Evolutionary conservation across 1,139 yeast genomes (phyloP), one percentile per base, ranked within the genome.

Genomic region (Kurtzmaniella quercitrusa): DNA sequence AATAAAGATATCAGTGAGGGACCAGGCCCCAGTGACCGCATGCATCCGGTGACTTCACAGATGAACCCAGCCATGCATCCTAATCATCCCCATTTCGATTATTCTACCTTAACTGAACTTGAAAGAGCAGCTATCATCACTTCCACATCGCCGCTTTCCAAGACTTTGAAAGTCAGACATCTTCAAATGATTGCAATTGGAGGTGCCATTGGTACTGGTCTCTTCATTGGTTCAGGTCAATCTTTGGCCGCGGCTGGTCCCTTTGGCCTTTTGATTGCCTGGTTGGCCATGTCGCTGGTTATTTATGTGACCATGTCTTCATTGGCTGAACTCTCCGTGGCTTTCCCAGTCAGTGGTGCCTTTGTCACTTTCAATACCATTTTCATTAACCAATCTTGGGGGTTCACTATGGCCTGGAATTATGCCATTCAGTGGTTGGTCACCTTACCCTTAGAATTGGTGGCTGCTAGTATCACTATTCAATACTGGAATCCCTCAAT

Each of bases 391-490:
- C 60, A 65, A 18, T 63, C 70, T 3, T 60, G 65, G 55, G 70
- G 70, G 39, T 68, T 68, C 51, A 70, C 73, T 34, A 65, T 68
- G 61, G 71, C 71, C 14, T 68, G 73, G 71, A 67, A 67, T 52
- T 68, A 68, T 54, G 71, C 70, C 27, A 49, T 68, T 43, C 71
- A 66, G 51, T 68, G 73, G 71, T 51, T 68, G 34, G 64, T 68
- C 8, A 65, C 68, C 7, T 51, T 67, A 44, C 73, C 73, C 1
- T 57, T 68, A 45, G 72, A 68, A 51, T 56, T 68, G 47, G 70
- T 68, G 19, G 69, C 73, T 17, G 73, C 72, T 3, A 56, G 71
- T 3, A 63, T 68, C 41, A 63, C 71, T 27, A 59, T 68, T 19
- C 58, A 57, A 37, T 66, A 54, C 41, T 66, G 70, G 70, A 51